phyloP scores from a whole-genome alignment of 108 stramenopile species.

The Nitzschia putrida region DNA sequence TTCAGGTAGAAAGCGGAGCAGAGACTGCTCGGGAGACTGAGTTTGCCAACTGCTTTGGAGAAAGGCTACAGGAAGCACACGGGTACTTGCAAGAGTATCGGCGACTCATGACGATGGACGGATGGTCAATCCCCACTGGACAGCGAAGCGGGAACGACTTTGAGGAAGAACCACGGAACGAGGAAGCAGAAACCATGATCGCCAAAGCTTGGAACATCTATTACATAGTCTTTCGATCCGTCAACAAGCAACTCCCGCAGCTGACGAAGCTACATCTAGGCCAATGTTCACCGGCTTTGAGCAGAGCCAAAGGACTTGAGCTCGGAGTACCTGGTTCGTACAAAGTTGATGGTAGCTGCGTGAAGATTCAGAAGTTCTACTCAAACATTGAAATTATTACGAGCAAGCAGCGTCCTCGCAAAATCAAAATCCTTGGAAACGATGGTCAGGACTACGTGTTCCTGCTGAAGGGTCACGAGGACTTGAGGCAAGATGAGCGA shows the following conservation, averaged over 20 bases:
- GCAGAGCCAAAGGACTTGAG: slow-evolving; percentile 81
- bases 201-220: slow-evolving; percentile 98
- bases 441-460: slow-evolving; percentile 97
- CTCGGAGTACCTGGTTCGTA: slow-evolving; percentile 98
- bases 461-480: slow-evolving; percentile 99
- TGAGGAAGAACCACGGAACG: slow-evolving; percentile 55
- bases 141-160: slow-evolving; percentile 31
- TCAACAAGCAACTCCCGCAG: slow-evolving; percentile 91
- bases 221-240: slow-evolving; percentile 91
- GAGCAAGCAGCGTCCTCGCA: slow-evolving; percentile 98
- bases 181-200: slow-evolving; percentile 85
- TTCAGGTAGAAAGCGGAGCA: slow-evolving; percentile 75
- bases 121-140: slow-evolving; percentile 64
- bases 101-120: slow-evolving; percentile 52
- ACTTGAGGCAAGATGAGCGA: slow-evolving; percentile 98
- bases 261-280: slow-evolving; percentile 88
- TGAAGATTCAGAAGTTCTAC: slow-evolving; percentile 90
- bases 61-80: slow-evolving; percentile 80
- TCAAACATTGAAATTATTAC: slow-evolving; percentile 90
- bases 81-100: slow-evolving; percentile 68
- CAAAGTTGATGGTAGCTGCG: slow-evolving; percentile 83
- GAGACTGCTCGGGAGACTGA: slow-evolving; percentile 80
- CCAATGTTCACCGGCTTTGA: slow-evolving; percentile 88
- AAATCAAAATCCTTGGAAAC: slow-evolving; percentile 92
- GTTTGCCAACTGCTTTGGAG: slow-evolving; percentile 80